phyloP scores from a whole-genome alignment of 2,329 filamentous ascomycete species.

The Torrubiellomyces zombiae region DNA sequence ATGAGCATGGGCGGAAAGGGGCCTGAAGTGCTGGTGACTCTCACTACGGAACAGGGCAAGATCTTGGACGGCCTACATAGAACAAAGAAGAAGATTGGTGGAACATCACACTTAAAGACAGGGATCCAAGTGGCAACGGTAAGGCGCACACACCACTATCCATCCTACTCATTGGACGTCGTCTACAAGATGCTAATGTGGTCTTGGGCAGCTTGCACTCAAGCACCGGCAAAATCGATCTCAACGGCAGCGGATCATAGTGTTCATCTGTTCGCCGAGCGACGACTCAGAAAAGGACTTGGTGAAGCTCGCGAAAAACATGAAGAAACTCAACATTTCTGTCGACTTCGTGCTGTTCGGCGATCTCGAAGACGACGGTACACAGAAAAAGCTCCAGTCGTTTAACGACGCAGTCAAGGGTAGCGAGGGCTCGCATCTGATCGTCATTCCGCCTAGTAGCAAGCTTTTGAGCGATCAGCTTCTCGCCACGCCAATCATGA shows the following conservation, averaged over 20 bases:
- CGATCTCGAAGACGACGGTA: conserved; percentile 77
- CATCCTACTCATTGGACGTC: background rate
- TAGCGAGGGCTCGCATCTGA: conserved; percentile 78
- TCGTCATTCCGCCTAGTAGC: conserved; percentile 76
- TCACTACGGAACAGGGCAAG: conserved; percentile 92
- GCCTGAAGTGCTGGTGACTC: conserved; percentile 91
- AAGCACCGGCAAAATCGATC: conserved; percentile 98
- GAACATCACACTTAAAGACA: conserved; percentile 73
- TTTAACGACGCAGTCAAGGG: conserved; percentile 92
- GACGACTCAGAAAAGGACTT: conserved; percentile 80
- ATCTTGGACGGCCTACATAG: conserved; percentile 82
- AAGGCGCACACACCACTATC: conserved; percentile 28
- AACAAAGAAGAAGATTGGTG: conserved; percentile 81
- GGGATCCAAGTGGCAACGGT: conserved; percentile 91
- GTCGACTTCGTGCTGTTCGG: conserved; percentile 94
- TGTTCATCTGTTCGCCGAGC: conserved; percentile 88
- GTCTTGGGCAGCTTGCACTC: conserved; percentile 55
- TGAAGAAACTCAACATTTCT: conserved; percentile 94
- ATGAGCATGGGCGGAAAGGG: conserved; percentile 98
- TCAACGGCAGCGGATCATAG: conserved; percentile 90
- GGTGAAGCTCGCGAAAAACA: conserved; percentile 81
- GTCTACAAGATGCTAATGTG: conserved; percentile 5
- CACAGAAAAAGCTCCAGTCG: conserved; percentile 77
- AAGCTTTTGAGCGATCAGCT: conserved; percentile 88
- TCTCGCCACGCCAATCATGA: conserved; percentile 74